phyloP scores from a whole-genome alignment of 2,329 filamentous ascomycete genomes.

The Apiospora aurea region DNA sequence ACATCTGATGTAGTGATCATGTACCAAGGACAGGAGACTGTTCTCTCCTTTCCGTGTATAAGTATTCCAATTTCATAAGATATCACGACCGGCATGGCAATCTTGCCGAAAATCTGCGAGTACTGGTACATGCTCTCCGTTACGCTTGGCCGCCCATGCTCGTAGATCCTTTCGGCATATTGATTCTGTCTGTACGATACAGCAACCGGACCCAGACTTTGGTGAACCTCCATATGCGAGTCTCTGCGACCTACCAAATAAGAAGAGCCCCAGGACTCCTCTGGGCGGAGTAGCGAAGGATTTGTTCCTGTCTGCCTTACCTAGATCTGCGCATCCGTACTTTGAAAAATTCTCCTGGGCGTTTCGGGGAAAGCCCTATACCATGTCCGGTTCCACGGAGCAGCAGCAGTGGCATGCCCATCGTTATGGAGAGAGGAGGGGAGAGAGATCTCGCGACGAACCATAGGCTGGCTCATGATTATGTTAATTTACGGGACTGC shows the following conservation, averaged over 20 bases:
- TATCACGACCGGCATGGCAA: not conserved
- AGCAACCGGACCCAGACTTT: not conserved
- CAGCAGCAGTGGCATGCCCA: not conserved
- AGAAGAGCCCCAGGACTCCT: not conserved
- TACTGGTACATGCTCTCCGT: not conserved
- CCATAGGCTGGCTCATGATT: not conserved
- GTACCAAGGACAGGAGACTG: not conserved
- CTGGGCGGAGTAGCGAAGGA: not conserved
- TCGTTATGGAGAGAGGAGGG: not conserved
- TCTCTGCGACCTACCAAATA: not conserved
- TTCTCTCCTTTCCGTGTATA: not conserved
- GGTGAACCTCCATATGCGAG: not conserved
- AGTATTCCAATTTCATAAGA: not conserved
- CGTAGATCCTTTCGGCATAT: constrained; percentile 8
- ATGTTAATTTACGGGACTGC: not conserved
- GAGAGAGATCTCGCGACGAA: not conserved
- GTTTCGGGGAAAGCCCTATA: not conserved
- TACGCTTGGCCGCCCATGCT: not conserved
- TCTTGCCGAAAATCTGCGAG: not conserved
- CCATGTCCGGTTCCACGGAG: constrained; percentile 6
- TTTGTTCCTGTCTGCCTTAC: not conserved
- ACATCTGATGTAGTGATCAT: constrained; percentile 1
- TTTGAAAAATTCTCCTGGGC: not conserved
- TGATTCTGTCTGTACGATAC: not conserved
- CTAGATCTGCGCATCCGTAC: not conserved